These are phyloP conservation scores for Acanthamoeba healyi DNA, from an alignment of 208 protist genomes.

Conservation along the genomic window DNA sequence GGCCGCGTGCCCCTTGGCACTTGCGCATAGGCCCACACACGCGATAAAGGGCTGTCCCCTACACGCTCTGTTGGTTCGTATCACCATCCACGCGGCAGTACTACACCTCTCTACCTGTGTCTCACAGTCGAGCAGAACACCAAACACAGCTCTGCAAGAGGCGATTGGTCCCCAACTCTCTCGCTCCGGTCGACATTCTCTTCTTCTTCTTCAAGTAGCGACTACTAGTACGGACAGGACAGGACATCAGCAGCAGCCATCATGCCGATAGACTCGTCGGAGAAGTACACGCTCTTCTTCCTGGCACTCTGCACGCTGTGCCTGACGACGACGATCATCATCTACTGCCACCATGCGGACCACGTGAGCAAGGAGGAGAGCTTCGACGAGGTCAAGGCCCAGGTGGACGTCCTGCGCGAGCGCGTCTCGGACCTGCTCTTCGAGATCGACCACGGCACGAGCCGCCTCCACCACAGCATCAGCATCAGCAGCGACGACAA, in stretches of 20 bases:
- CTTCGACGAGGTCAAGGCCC: background rate
- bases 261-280: background rate
- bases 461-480: background rate
- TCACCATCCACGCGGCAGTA: too few species aligned
- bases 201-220: too few species aligned
- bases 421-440: background rate
- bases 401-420: background rate
- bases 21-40: too few species aligned
- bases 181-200: too few species aligned
- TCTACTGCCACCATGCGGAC: slow-evolving; percentile 22
- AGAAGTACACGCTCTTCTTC: slow-evolving; percentile 33
- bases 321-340: slow-evolving; percentile 27
- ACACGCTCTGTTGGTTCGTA: too few species aligned
- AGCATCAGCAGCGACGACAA: background rate
- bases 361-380: slow-evolving; percentile 21
- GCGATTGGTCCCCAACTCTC: too few species aligned
- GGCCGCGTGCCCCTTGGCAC: too few species aligned
- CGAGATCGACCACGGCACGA: background rate
- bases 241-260: background rate
- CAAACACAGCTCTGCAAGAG: too few species aligned
- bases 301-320: slow-evolving; percentile 1
- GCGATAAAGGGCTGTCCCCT: too few species aligned
- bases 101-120: too few species aligned
- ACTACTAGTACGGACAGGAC: background rate
- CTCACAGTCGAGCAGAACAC: too few species aligned